These are phyloP conservation scores for Mycena galopus DNA, from an alignment of 768 basidiomycete species.

Conservation along the genomic window DNA sequence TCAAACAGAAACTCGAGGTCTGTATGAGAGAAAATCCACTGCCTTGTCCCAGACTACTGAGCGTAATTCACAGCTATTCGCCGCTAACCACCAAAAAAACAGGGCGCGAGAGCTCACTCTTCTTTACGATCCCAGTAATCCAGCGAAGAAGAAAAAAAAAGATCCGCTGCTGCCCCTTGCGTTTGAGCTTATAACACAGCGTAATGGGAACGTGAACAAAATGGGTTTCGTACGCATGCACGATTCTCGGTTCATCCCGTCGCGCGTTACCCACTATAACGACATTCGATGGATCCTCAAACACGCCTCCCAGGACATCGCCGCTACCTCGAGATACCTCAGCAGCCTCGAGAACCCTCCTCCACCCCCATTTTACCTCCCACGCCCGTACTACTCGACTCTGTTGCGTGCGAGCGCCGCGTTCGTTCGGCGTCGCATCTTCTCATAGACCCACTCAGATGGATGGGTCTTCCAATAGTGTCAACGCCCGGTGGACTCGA, in stretches of 20 bases:
- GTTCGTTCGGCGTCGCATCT: slow-evolving; percentile 13
- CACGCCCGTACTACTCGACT: slow-evolving; percentile 5
- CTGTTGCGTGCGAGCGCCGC: not conserved
- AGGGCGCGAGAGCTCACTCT: not conserved
- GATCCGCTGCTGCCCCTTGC: not conserved
- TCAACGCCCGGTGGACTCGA: no score
- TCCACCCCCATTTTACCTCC: slow-evolving; percentile 1
- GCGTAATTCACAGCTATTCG: not conserved
- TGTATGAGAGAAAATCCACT: not conserved
- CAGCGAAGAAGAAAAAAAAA: not conserved
- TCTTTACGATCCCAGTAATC: not conserved
- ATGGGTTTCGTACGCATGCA: not conserved
- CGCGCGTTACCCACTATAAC: not conserved
- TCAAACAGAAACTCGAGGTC: slow-evolving; percentile 11
- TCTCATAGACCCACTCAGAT: not conserved
- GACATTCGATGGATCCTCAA: slow-evolving; percentile 1
- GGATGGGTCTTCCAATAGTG: no score
- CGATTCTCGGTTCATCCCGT: not conserved
- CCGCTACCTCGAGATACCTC: not conserved
- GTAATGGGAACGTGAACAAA: no score
- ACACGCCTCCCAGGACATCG: not conserved
- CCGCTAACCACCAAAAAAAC: not conserved
- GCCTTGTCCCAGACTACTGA: not conserved
- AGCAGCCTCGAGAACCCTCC: not conserved
- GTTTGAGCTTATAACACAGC: no score